Percentiles rank a stretch among this genome's conserved stretches.
Evolutionary conservation across 352 stramenopile genomes (phyloP).

Genomic region (Globisporangium okanoganense): DNA sequence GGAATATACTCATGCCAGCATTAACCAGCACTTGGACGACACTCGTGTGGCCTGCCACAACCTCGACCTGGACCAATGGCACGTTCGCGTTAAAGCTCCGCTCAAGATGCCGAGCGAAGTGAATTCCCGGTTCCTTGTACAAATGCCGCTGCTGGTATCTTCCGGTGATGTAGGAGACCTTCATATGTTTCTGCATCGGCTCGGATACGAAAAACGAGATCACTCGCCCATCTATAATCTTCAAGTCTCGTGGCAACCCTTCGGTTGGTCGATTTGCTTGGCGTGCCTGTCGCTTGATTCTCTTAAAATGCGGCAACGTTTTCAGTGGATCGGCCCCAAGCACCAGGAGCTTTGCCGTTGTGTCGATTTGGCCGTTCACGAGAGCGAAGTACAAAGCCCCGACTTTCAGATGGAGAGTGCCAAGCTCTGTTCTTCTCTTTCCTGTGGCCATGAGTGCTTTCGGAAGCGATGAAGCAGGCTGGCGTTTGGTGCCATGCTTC

Average conservation of each 20-base stretch:
- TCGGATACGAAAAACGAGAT: conserved; percentile 19
- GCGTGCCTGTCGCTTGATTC: conserved; percentile 1
- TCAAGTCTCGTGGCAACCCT: background rate
- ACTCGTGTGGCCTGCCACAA: conserved; percentile 29
- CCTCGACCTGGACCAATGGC: conserved; percentile 37
- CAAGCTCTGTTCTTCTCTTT: background rate
- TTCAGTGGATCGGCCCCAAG: conserved; percentile 45
- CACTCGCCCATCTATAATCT: background rate
- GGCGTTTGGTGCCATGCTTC: background rate
- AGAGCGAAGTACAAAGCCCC: conserved; percentile 53
- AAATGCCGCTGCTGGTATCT: background rate
- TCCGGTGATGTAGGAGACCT: conserved; percentile 8
- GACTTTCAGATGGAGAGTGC: conserved; percentile 13
- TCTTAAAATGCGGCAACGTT: conserved; percentile 32
- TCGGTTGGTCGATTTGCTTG: background rate
- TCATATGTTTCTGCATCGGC: conserved; percentile 22
- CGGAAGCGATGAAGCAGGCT: background rate
- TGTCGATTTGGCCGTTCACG: conserved; percentile 46
- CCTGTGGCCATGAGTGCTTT: background rate
- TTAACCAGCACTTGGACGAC: conserved; percentile 35
- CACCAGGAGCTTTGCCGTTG: conserved; percentile 51
- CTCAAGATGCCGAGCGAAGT: conserved; percentile 42
- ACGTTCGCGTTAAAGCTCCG: conserved; percentile 36
- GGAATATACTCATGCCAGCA: conserved; percentile 43
- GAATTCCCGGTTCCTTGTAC: conserved; percentile 9